A percentile compares a stretch with the other conserved stretches of the same genome.
Conservation (phyloP, 768 basidiomycete species). For the Naganishia onofrii region DNA sequence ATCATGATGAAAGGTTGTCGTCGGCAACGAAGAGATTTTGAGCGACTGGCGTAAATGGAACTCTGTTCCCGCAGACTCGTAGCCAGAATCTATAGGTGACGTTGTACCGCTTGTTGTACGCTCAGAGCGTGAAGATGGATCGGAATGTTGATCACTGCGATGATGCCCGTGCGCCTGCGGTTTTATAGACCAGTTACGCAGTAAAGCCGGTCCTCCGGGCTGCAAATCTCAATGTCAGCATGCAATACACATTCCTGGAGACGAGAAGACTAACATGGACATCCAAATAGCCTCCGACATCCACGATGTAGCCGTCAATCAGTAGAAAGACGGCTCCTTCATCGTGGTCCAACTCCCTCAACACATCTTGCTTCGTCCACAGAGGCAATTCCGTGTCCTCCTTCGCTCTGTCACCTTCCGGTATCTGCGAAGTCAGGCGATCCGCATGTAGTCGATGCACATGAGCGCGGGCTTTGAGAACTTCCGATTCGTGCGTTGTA, state of each 20-base stretch:
- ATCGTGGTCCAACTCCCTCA: constrained; percentile 36
- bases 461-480: constrained; percentile 43
- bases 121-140: background rate
- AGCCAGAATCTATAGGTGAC: constrained; percentile 37
- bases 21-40: background rate
- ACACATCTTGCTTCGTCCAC: constrained; percentile 40
- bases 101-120: background rate
- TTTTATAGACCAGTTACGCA: constrained; percentile 22
- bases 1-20: constrained; percentile 1
- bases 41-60: background rate
- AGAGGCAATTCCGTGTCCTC: constrained; percentile 38
- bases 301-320: constrained; percentile 63
- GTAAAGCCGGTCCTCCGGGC: constrained; percentile 21
- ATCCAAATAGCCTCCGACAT: constrained; percentile 62
- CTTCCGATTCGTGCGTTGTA: constrained; percentile 42
- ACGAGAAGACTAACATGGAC: constrained; percentile 62
- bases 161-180: background rate
- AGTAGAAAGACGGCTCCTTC: constrained; percentile 55
- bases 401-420: constrained; percentile 32
- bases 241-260: no score
- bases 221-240: no score
- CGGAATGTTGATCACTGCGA: background rate
- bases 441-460: constrained; percentile 46
- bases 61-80: constrained; percentile 35
- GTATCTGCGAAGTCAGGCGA: constrained; percentile 36